Conservation (phyloP, 140 eudicot genomes). For the Erigeron philadelphicus region DNA sequence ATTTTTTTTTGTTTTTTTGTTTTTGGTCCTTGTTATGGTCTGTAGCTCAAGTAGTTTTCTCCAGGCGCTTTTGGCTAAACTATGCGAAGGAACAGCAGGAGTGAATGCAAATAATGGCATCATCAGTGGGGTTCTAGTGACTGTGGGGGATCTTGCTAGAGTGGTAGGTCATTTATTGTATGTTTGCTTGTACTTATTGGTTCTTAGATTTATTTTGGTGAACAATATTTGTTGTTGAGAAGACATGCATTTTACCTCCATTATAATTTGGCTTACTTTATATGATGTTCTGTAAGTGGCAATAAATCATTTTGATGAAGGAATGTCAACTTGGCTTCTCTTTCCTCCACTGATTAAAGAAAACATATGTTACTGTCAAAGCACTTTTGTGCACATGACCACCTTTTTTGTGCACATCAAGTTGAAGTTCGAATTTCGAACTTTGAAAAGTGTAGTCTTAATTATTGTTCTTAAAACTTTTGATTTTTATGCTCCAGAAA, state of each 20-base stretch:
- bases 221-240: conserved; percentile 12
- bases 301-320: conserved; percentile 13
- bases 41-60: conserved; percentile 24
- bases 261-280: conserved; percentile 7
- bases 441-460: conserved; percentile 9
- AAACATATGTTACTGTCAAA: neutral
- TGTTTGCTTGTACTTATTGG: conserved; percentile 15
- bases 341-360: conserved; percentile 13
- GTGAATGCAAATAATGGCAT: conserved; percentile 81
- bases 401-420: neutral
- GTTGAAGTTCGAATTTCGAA: neutral
- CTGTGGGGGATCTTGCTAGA: conserved; percentile 97
- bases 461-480: neutral
- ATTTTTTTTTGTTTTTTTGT: no score
- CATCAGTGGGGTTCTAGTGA: conserved; percentile 81
- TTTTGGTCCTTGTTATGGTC: conserved; percentile 10
- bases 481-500: neutral
- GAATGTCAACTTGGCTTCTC: conserved; percentile 5
- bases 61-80: conserved; percentile 88
- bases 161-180: conserved; percentile 56
- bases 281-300: conserved; percentile 4
- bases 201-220: conserved; percentile 14
- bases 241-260: neutral
- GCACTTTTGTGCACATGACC: neutral
- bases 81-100: conserved; percentile 83